These are phyloP conservation scores for Ascochyta fabae DNA, from an alignment of 2,329 filamentous ascomycete species.

Conservation along the genomic window DNA sequence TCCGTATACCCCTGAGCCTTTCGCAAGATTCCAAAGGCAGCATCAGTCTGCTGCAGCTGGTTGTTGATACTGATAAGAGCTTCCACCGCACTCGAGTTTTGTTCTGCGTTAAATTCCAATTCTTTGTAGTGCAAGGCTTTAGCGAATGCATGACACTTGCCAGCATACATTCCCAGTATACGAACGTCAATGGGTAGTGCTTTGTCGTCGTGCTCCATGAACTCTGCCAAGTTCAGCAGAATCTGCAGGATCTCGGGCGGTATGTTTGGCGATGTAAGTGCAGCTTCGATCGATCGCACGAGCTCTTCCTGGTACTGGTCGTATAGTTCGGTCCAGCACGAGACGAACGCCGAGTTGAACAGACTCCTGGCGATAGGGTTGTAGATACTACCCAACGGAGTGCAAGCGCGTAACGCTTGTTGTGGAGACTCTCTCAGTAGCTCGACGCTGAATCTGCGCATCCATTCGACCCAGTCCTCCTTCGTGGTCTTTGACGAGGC, in stretches of 20 bases:
- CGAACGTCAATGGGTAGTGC: constrained; percentile 96
- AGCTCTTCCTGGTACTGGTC: constrained; percentile 97
- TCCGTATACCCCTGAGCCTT: constrained; percentile 96
- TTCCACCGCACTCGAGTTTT: constrained; percentile 93
- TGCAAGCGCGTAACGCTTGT: constrained; percentile 91
- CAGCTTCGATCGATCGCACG: constrained; percentile 92
- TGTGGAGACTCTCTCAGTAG: constrained; percentile 94
- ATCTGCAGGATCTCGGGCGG: constrained; percentile 94
- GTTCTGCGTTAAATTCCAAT: constrained; percentile 95
- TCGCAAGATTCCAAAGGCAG: constrained; percentile 94
- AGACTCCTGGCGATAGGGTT: constrained; percentile 88
- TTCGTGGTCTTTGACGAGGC: constrained; percentile 95
- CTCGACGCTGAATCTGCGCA: constrained; percentile 94
- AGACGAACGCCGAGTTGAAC: constrained; percentile 99
- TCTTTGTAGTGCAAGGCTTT: constrained; percentile 99
- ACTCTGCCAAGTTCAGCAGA: constrained; percentile 93
- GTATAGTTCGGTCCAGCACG: constrained; percentile 97
- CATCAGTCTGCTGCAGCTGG: constrained; percentile 96
- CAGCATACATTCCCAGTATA: constrained; percentile 90
- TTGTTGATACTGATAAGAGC: constrained; percentile 99
- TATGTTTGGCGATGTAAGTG: constrained; percentile 93
- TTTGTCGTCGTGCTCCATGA: constrained; percentile 99
- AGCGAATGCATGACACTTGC: constrained; percentile 95
- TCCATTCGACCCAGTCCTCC: constrained; percentile 99
- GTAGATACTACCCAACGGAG: constrained; percentile 87